Percentiles rank a stretch among this genome's conserved stretches.
phyloP scores from a whole-genome alignment of 352 stramenopile species.

The Pythium rishiriense region DNA sequence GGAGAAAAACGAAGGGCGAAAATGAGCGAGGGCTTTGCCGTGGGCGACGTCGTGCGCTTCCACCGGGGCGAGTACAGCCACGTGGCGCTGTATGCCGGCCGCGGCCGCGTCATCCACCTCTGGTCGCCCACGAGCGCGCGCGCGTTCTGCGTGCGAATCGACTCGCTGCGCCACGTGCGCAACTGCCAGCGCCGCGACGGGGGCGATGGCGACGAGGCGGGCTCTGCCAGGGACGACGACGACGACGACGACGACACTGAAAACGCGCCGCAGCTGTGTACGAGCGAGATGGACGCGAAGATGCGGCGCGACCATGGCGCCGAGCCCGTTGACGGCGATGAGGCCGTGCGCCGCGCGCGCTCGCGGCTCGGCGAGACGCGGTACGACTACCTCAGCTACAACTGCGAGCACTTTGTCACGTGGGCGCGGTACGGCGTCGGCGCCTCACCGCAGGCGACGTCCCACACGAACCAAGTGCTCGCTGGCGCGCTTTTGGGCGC shows the following conservation, averaged over 20 bases:
- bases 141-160: conserved; percentile 62
- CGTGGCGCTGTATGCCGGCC: conserved; percentile 52
- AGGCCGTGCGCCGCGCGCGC: conserved; percentile 48
- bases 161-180: conserved; percentile 51
- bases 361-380: conserved; percentile 48
- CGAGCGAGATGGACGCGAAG: conserved; percentile 44
- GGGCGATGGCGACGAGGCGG: conserved; percentile 8
- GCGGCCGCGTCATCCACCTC: conserved; percentile 57
- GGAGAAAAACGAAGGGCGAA: conserved; percentile 10
- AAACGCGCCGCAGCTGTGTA: conserved; percentile 39
- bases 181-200: conserved; percentile 17
- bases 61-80: conserved; percentile 64
- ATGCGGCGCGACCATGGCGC: conserved; percentile 49
- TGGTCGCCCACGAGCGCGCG: conserved; percentile 44
- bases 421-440: conserved; percentile 63
- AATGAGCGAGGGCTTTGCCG: conserved; percentile 1
- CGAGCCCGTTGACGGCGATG: conserved; percentile 39
- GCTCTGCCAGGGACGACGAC: conserved; percentile 1
- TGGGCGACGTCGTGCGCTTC: conserved; percentile 66
- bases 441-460: conserved; percentile 55
- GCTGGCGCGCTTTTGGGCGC: conserved; percentile 60
- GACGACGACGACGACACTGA: conserved; percentile 6
- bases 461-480: conserved; percentile 61
- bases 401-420: conserved; percentile 82
- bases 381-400: conserved; percentile 58